Evolutionary conservation across 305 asterid species (phyloP).

Genomic region (Fraxinus latifolia): DNA sequence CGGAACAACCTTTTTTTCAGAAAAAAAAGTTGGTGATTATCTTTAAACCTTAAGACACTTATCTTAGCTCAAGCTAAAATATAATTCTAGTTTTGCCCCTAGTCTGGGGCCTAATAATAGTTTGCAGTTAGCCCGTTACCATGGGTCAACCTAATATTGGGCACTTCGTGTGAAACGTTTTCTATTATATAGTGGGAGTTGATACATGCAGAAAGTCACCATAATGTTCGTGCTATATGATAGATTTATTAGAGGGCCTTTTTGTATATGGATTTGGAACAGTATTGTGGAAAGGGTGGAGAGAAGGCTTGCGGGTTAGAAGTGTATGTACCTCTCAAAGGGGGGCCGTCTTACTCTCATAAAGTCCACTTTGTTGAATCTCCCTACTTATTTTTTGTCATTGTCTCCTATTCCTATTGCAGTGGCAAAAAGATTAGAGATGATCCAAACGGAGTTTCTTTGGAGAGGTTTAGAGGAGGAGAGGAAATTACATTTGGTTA

Average conservation of each 20-base stretch:
- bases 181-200: neutral
- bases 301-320: no score
- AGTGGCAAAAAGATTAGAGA: no score
- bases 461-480: no score
- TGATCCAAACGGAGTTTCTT: no score
- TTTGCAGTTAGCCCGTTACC: neutral
- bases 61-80: neutral
- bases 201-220: neutral
- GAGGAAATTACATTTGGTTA: no score
- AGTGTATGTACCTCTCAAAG: no score
- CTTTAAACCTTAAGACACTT: neutral
- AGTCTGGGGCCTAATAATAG: neutral
- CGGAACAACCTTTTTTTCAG: neutral
- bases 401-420: no score
- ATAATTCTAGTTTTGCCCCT: neutral
- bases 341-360: no score
- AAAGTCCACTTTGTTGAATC: no score
- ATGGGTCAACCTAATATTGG: neutral
- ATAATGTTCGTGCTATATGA: neutral
- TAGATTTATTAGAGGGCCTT: neutral
- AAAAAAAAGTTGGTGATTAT: neutral
- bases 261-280: neutral
- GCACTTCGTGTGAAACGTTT: neutral
- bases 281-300: no score
- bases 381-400: no score